Evolutionary conservation across 2,329 filamentous ascomycete genomes (phyloP), one percentile per base, ranked within the genome.

Genomic region (Aspergillus puulaauensis): DNA sequence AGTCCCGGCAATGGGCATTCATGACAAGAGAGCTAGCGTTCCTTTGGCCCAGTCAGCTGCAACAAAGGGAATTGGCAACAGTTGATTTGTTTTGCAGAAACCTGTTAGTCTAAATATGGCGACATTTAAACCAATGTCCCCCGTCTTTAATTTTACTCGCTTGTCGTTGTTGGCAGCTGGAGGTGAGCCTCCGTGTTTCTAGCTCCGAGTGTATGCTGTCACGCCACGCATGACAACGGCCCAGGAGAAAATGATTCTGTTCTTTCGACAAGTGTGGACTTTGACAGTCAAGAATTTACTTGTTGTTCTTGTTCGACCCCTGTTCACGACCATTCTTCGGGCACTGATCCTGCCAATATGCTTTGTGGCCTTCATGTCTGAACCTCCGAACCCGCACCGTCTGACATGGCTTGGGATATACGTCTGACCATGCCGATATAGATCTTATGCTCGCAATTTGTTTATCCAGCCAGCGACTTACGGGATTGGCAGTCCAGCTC

Each of bases 381-480:
- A 64, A 12, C 15, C 44, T 41, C 57, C 41, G 21, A 31, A 40
- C 23, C n/a, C 64, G 24, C 27, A 37, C 7, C 40, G 12, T 31
- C 27, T 33, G 14, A 8, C 41, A 15, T 17, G 31, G 5, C 17
- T 7, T 39, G 11, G 15, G 8, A 27, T 19, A n/a, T 14, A 43
- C 7, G 12, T 53, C 41, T 53, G 12, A 53, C 41, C 8, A 31
- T 31, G 4, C 12, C 4, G 3, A 46, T 37, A 50, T 31, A 82
- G 83, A 47, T 78, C 79, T 53, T 93, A 89, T 72, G 88, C 91
- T 15, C 88, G 90, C 65, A 93, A 93, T 71, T 84, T 96, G 61
- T 93, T 96, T 67, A 84, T 93, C 3, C 88, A 91, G 1, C 88
- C 90, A 1, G 88, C 89, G 1, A 77, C 82, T 3, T 96, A 83